Conservation (phyloP, 2,329 filamentous ascomycete species). For the Falciphora oryzae region DNA sequence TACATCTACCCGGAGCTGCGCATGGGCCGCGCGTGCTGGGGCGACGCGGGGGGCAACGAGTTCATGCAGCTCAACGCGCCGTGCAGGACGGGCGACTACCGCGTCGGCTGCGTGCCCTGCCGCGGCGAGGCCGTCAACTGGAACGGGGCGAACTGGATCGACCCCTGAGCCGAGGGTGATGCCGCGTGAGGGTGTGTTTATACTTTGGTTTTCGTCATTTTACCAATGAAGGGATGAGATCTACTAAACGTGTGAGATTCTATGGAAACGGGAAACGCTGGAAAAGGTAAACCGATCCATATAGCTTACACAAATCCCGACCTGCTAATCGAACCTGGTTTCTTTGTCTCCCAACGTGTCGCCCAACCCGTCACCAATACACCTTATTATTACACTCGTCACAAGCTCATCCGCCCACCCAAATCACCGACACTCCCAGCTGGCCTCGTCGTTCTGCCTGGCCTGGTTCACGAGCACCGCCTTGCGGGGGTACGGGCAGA, state of each 20-base stretch:
- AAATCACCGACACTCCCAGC: slow-evolving; percentile 4
- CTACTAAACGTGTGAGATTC: too few relatives aligned
- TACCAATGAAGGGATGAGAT: too few relatives aligned
- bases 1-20: slow-evolving; percentile 2
- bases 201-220: too few relatives aligned
- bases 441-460: not conserved
- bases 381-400: not conserved
- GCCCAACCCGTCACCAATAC: too few relatives aligned
- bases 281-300: not conserved
- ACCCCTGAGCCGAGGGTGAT: not conserved
- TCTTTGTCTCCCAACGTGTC: too few relatives aligned
- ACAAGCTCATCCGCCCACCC: not conserved
- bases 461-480: slow-evolving; percentile 16
- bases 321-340: not conserved
- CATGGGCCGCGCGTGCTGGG: slow-evolving; percentile 10
- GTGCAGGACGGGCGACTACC: slow-evolving; percentile 1
- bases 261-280: not conserved
- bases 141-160: slow-evolving; percentile 9
- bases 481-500: slow-evolving; percentile 31
- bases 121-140: slow-evolving; percentile 4
- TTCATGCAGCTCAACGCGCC: slow-evolving; percentile 11
- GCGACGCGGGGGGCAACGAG: slow-evolving; percentile 5
- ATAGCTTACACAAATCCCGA: not conserved
- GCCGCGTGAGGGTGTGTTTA: too few relatives aligned
- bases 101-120: slow-evolving; percentile 3